phyloP scores from a whole-genome alignment of 805 yeast species.

The Zygoascus biomembranicola region DNA sequence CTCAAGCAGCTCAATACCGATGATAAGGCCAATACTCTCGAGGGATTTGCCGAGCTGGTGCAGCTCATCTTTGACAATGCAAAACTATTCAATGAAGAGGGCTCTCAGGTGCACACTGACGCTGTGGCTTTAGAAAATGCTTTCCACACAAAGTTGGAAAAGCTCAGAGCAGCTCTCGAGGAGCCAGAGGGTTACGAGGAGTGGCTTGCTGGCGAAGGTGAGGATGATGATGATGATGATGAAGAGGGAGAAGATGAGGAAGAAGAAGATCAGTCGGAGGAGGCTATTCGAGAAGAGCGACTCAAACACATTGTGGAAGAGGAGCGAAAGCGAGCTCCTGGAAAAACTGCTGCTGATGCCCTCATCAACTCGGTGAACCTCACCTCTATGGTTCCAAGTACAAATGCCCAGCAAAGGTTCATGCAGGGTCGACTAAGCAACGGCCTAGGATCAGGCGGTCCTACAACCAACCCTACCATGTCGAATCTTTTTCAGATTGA shows the following conservation, averaged over 20 bases:
- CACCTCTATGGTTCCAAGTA: slow-evolving; percentile 30
- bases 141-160: slow-evolving; percentile 30
- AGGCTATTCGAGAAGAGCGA: slow-evolving; percentile 4
- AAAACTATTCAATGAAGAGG: slow-evolving; percentile 64
- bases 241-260: neutral
- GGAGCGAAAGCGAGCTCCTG: slow-evolving; percentile 11
- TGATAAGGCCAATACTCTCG: slow-evolving; percentile 47
- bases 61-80: slow-evolving; percentile 71
- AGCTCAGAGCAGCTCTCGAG: slow-evolving; percentile 13
- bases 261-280: neutral
- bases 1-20: slow-evolving; percentile 39
- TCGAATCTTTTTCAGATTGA: slow-evolving; percentile 32
- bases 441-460: slow-evolving; percentile 18
- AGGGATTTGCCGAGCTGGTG: slow-evolving; percentile 51
- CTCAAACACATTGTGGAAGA: slow-evolving; percentile 13
- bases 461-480: slow-evolving; percentile 20
- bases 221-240: neutral
- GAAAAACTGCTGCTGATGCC: slow-evolving; percentile 17
- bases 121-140: slow-evolving; percentile 51
- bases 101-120: slow-evolving; percentile 63
- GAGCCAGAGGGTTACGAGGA: slow-evolving; percentile 7
- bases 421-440: slow-evolving; percentile 16
- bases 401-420: slow-evolving; percentile 16
- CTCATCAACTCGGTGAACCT: slow-evolving; percentile 25
- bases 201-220: slow-evolving; percentile 3